Base-by-base conservation (phyloP, 495 filamentous ascomycete genomes). In the Penicillium samsonianum region DNA sequence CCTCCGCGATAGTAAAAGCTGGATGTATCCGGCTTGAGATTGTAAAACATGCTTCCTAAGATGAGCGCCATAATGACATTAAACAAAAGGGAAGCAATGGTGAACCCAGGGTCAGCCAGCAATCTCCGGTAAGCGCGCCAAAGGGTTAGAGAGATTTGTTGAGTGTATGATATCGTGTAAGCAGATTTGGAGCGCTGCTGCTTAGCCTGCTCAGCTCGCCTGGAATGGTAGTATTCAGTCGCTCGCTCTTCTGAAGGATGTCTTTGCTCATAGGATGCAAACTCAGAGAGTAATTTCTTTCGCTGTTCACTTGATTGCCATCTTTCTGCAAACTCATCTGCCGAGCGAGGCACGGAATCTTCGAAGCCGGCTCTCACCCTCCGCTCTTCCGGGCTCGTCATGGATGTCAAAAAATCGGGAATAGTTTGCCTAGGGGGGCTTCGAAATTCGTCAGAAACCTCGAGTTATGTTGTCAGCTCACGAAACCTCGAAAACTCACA, bases 41-140 rank as follows among this genome's bases (percentile, higher is more conserved):
- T 87, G 72, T 85, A 93, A 73, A 91, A 94, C 51, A 93, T 86
- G 62, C 81, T 86, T 38, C 84, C 82, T 64, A 92, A 81, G 67
- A 95, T 85, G 26, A 95, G 74, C 25, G 88, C 77, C 80, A 91
- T 85, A 61, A 80, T 62, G 50, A 80, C 71, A 62, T 92, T 90
- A 37, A 82, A 86, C 58, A 92, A 75, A 14, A 91, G 73, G 33
- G 81, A 72, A 5, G 82, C 81, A 23, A 91, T 51, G 5, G 85
- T 85, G 46, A 90, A 68, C 55, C 76, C 85, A 41, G 85, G 81
- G 58, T 93, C 90, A 25, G 83, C 85, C 14, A 62, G 74, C 5
- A 93, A 70, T 22, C 71, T 56, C 43, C 74, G 70, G 37, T 72
- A 78, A 0, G 63, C 72, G 2, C 79, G 63, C 25, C 59, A 67